phyloP scores from a whole-genome alignment of 208 protist species.

The Leishmania tropica region DNA sequence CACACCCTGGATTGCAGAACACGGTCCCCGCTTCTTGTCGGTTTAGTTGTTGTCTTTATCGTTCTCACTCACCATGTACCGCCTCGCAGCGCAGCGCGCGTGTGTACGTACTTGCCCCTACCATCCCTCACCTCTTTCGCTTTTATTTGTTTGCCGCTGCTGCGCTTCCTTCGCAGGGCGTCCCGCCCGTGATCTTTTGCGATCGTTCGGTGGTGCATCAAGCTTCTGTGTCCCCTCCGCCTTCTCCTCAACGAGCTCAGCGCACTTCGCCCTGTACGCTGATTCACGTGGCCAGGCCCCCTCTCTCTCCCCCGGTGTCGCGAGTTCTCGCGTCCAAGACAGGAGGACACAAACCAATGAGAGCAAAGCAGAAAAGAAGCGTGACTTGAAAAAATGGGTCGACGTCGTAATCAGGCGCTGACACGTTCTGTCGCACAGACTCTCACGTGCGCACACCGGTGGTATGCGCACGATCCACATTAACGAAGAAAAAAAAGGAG shows the following conservation, averaged over 20 bases:
- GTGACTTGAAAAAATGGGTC: not conserved
- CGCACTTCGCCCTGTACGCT: not conserved
- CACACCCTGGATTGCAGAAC: too few relatives aligned
- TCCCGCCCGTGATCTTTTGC: too few relatives aligned
- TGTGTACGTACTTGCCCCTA: not conserved
- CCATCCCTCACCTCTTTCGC: too few relatives aligned
- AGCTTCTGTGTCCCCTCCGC: not conserved
- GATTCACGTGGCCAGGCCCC: not conserved
- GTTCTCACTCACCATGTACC: not conserved
- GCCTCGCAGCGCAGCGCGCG: not conserved
- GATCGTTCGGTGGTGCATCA: too few relatives aligned
- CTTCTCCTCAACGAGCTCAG: not conserved
- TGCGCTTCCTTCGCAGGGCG: too few relatives aligned
- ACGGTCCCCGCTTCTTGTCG: not conserved
- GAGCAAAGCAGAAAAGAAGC: not conserved
- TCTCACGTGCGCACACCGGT: not conserved
- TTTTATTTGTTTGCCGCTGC: too few relatives aligned
- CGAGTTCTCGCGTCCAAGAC: not conserved
- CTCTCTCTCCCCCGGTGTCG: not conserved
- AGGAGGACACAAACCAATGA: not conserved
- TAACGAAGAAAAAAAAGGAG: not conserved
- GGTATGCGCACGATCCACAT: not conserved
- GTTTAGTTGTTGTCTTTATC: not conserved
- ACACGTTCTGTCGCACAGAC: not conserved
- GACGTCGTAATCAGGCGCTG: not conserved